Evolutionary conservation across 2,329 filamentous ascomycete species (phyloP).

Genomic region (Fusarium aywerte): DNA sequence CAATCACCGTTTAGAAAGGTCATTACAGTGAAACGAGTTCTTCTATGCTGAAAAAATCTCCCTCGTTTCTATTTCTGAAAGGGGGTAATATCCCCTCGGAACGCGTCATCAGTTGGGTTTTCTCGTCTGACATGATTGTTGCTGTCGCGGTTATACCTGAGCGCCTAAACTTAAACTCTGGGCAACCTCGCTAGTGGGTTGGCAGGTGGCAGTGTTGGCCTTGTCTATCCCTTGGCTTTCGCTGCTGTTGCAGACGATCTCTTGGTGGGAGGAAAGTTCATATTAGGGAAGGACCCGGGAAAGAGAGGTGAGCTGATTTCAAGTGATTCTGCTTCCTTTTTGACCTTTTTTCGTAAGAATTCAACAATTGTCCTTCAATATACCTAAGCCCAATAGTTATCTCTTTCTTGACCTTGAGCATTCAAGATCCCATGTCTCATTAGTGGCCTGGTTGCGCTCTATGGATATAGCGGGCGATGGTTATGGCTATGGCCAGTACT

Average conservation of each 20-base stretch:
- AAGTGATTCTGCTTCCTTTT: background rate
- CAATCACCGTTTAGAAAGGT: background rate
- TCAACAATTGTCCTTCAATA: too few relatives aligned
- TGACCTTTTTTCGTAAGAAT: too few relatives aligned
- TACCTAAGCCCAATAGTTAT: too few relatives aligned
- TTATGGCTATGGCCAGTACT: background rate
- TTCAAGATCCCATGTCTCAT: too few relatives aligned
- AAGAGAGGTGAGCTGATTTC: background rate
- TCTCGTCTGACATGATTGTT: too few relatives aligned
- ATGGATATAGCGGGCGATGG: background rate
- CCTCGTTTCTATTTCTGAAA: background rate
- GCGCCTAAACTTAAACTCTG: too few relatives aligned
- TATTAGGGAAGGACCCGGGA: background rate
- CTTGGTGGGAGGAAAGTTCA: background rate
- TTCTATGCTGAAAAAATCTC: background rate
- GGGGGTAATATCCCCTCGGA: background rate
- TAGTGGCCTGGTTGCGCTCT: too few relatives aligned
- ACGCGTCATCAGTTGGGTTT: background rate
- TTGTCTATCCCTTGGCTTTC: constrained; percentile 11
- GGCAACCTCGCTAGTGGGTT: background rate
- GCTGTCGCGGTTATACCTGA: too few relatives aligned
- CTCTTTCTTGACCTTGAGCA: too few relatives aligned
- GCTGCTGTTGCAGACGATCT: background rate
- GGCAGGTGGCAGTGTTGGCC: constrained; percentile 22
- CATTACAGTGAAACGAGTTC: background rate